These are phyloP conservation scores for Pseudogymnoascus sp. DNA, from an alignment of 2,329 filamentous ascomycete species.

Conservation along the genomic window DNA sequence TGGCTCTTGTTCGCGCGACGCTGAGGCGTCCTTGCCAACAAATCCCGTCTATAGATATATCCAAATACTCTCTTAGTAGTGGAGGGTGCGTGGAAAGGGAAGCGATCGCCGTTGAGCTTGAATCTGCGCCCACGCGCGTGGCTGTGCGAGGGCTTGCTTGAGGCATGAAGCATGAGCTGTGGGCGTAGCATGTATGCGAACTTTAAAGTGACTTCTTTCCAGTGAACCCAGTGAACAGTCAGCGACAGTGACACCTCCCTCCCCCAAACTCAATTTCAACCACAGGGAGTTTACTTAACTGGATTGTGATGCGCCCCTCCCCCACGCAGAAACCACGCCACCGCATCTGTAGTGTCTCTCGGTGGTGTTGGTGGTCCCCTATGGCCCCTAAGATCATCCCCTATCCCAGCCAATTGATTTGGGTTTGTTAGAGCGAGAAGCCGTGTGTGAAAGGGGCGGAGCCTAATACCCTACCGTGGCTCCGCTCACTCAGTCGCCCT, in stretches of 20 bases:
- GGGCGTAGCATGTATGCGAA: slow-evolving; percentile 4
- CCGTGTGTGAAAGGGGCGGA: slow-evolving; percentile 6
- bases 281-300: background rate
- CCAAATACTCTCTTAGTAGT: background rate
- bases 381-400: background rate
- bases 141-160: slow-evolving; percentile 6
- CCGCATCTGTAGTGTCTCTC: background rate
- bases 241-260: background rate
- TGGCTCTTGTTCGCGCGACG: background rate
- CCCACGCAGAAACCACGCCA: slow-evolving; percentile 5
- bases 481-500: background rate
- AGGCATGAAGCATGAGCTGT: slow-evolving; percentile 1
- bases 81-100: background rate
- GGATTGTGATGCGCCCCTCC: background rate
- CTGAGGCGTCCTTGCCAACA: background rate
- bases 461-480: slow-evolving; percentile 2
- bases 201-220: slow-evolving; percentile 8
- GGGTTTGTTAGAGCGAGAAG: background rate
- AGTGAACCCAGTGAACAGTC: slow-evolving; percentile 3
- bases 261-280: slow-evolving; percentile 6
- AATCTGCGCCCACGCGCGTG: background rate
- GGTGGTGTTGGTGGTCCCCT: background rate
- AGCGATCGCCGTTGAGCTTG: background rate
- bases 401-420: background rate
- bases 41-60: background rate